Conservation (phyloP, 106 monocot genomes). For the Dendrobium huoshanense region DNA sequence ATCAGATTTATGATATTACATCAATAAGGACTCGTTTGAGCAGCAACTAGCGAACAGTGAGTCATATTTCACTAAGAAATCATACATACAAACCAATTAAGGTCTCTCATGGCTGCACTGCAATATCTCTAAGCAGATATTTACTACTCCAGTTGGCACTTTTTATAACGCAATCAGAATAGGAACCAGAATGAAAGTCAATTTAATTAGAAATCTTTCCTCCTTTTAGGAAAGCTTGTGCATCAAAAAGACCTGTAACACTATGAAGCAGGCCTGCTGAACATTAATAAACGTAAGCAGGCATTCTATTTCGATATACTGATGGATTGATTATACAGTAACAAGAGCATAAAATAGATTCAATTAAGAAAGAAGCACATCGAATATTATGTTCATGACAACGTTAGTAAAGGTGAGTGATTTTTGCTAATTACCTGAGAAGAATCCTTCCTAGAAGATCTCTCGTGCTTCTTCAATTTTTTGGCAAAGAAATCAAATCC, state of each 20-base stretch:
- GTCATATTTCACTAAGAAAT: background rate
- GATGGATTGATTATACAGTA: background rate
- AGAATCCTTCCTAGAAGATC: constrained; percentile 24
- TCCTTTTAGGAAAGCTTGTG: background rate
- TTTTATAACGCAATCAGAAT: too few relatives aligned
- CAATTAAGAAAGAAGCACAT: background rate
- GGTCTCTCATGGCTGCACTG: background rate
- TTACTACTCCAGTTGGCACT: too few relatives aligned
- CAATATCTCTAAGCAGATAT: background rate
- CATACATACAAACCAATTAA: background rate
- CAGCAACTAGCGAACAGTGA: background rate
- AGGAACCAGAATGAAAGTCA: background rate
- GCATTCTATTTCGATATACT: background rate
- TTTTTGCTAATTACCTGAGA: constrained; percentile 3
- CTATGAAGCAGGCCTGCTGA: too few relatives aligned
- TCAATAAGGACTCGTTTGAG: background rate
- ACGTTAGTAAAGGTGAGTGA: background rate
- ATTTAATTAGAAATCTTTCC: background rate
- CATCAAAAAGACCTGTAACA: too few relatives aligned
- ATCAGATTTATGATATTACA: background rate
- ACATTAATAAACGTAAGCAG: background rate
- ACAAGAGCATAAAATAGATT: background rate
- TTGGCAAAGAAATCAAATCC: constrained; percentile 74
- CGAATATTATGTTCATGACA: background rate
- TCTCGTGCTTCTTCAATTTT: constrained; percentile 61